Evolutionary conservation across 805 yeast genomes (phyloP).

Genomic region (Kuraishia ogatae): DNA sequence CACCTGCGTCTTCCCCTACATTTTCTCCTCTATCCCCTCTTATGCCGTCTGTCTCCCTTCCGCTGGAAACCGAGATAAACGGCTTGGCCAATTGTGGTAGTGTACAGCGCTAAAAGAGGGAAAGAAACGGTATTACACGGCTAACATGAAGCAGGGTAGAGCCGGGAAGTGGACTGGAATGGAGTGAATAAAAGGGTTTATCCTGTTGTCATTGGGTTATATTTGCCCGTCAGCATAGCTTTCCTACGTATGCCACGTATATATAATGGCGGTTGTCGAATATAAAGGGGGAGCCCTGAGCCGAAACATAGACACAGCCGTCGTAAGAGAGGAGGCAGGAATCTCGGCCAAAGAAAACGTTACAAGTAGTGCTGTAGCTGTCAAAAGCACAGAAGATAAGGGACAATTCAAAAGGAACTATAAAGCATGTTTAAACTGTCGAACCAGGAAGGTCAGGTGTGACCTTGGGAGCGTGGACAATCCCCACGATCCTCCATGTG

Average conservation of each 20-base stretch:
- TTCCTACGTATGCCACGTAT: too few species aligned
- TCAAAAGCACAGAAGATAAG: neutral
- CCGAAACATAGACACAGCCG: neutral
- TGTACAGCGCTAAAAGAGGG: neutral
- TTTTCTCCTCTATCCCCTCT: neutral
- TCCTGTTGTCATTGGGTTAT: too few species aligned
- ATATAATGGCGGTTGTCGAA: neutral
- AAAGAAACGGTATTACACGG: neutral
- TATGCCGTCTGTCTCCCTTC: neutral
- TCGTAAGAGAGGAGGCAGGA: neutral
- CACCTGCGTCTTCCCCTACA: neutral
- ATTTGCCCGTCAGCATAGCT: too few species aligned
- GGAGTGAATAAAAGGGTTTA: too few species aligned
- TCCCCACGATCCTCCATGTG: slow-evolving; percentile 78
- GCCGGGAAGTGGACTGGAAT: too few species aligned
- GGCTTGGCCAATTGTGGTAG: neutral
- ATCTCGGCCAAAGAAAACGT: neutral
- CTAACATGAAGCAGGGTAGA: neutral
- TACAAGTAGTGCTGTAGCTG: neutral
- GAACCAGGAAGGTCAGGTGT: slow-evolving; percentile 78
- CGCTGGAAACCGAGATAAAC: neutral
- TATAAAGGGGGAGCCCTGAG: neutral
- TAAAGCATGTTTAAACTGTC: slow-evolving; percentile 79
- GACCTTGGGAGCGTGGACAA: slow-evolving; percentile 70
- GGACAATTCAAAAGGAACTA: slow-evolving; percentile 50